These are phyloP conservation scores for Phytophthora citrophthora DNA, from an alignment of 352 stramenopile genomes.

Conservation along the genomic window DNA sequence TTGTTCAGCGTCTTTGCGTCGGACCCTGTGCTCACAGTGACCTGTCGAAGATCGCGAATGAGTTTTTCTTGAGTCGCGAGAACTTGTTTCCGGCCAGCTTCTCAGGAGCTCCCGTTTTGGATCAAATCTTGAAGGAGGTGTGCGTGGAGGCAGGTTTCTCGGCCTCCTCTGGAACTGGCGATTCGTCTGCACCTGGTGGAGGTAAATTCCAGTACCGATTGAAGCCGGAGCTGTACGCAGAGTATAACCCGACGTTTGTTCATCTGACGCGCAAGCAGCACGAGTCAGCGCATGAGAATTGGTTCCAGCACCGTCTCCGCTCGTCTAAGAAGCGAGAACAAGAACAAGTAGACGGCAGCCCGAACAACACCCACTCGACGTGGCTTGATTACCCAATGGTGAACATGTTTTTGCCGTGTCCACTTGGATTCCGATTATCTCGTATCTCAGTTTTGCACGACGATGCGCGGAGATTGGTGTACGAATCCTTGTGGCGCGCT, in stretches of 20 bases:
- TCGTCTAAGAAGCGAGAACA: slow-evolving; percentile 74
- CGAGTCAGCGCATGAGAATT: slow-evolving; percentile 88
- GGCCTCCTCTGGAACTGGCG: slow-evolving; percentile 31
- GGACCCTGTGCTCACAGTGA: slow-evolving; percentile 85
- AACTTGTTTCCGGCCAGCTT: slow-evolving; percentile 79
- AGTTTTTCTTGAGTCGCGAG: slow-evolving; percentile 82
- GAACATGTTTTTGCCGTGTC: slow-evolving; percentile 81
- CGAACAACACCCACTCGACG: slow-evolving; percentile 73
- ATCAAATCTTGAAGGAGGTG: slow-evolving; percentile 84
- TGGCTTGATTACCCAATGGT: slow-evolving; percentile 86
- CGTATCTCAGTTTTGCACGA: slow-evolving; percentile 70
- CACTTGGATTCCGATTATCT: slow-evolving; percentile 60
- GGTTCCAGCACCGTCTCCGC: slow-evolving; percentile 79
- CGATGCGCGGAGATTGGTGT: slow-evolving; percentile 64
- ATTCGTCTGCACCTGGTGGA: slow-evolving; percentile 34
- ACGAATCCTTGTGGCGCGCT: slow-evolving; percentile 73
- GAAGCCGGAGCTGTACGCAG: slow-evolving; percentile 79
- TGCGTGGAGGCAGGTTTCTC: slow-evolving; percentile 46
- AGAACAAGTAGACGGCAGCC: slow-evolving; percentile 60
- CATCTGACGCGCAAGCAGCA: slow-evolving; percentile 89
- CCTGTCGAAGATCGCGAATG: slow-evolving; percentile 83
- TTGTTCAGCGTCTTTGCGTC: slow-evolving; percentile 83
- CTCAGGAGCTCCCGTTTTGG: slow-evolving; percentile 65
- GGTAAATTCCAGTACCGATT: slow-evolving; percentile 86
- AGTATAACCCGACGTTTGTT: slow-evolving; percentile 89